phyloP scores from a whole-genome alignment of 2,329 filamentous ascomycete genomes.

The Onygenales sp. region DNA sequence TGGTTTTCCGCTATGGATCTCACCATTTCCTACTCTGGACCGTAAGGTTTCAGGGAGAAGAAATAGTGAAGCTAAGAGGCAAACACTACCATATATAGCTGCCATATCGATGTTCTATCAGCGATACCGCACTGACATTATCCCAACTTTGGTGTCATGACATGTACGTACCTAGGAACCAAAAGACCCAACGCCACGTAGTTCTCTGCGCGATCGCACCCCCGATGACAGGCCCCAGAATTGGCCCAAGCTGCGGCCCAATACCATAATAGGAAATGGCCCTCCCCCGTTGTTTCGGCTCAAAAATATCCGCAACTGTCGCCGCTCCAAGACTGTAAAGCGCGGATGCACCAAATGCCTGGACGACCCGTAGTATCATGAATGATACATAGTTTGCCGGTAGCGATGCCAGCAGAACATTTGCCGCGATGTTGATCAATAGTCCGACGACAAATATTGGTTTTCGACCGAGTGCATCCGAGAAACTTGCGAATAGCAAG shows the following conservation, averaged over 20 bases:
- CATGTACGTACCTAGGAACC: conserved; percentile 13
- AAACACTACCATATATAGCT: conserved; percentile 19
- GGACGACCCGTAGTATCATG: conserved; percentile 32
- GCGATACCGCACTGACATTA: background rate
- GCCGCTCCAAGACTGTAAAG: conserved; percentile 32
- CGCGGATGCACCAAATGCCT: conserved; percentile 35
- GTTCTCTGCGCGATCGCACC: conserved; percentile 27
- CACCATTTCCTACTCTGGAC: conserved; percentile 36
- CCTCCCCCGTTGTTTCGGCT: conserved; percentile 30
- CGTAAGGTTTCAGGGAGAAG: conserved; percentile 40
- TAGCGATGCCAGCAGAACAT: conserved; percentile 29
- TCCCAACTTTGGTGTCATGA: background rate
- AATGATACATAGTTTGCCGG: conserved; percentile 31
- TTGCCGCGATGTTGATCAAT: conserved; percentile 30
- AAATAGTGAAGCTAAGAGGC: conserved; percentile 25
- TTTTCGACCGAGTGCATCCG: conserved; percentile 32
- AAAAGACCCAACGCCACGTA: conserved; percentile 37
- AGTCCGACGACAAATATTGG: conserved; percentile 34
- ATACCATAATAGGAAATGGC: conserved; percentile 35
- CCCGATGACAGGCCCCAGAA: conserved; percentile 36
- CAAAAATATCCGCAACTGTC: conserved; percentile 34
- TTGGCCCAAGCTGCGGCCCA: conserved; percentile 36
- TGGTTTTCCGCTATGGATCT: conserved; percentile 12
- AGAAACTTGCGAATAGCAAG: conserved; percentile 33
- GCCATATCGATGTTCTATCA: background rate